Percentiles rank a stretch among this genome's conserved stretches.
These are phyloP conservation scores for Colletotrichum coccodes DNA, from an alignment of 2,329 filamentous ascomycete genomes.

Conservation along the genomic window DNA sequence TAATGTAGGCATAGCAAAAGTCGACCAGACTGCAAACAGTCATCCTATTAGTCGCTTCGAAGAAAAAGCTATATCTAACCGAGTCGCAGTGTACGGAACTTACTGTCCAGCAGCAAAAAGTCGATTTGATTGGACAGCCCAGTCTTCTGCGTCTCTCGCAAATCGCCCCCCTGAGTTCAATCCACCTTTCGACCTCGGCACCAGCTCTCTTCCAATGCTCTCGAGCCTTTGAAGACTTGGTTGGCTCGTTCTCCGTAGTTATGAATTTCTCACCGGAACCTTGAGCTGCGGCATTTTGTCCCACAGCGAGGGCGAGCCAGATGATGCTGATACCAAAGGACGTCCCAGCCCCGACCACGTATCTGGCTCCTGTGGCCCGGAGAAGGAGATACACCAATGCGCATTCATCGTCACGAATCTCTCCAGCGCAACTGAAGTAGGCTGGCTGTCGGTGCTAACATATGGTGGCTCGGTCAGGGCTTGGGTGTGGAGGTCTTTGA, in stretches of 20 bases:
- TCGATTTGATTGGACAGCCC: slow-evolving; percentile 61
- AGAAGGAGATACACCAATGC: slow-evolving; percentile 65
- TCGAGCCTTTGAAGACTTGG: slow-evolving; percentile 62
- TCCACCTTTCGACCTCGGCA: slow-evolving; percentile 55
- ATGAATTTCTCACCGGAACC: slow-evolving; percentile 56
- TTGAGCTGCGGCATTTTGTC: slow-evolving; percentile 50
- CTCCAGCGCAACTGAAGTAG: slow-evolving; percentile 42
- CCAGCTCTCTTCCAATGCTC: slow-evolving; percentile 64
- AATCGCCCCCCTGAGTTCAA: slow-evolving; percentile 67
- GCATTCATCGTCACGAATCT: slow-evolving; percentile 71
- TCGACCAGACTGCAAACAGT: slow-evolving; percentile 61
- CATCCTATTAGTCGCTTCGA: neutral
- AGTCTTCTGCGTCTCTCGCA: slow-evolving; percentile 61
- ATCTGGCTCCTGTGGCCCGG: slow-evolving; percentile 56
- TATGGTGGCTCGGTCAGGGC: slow-evolving; percentile 43
- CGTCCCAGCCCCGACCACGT: slow-evolving; percentile 69
- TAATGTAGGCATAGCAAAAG: slow-evolving; percentile 62
- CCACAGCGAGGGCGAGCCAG: slow-evolving; percentile 68
- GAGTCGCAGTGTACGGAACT: slow-evolving; percentile 40
- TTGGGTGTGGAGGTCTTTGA: slow-evolving; percentile 42
- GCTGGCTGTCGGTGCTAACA: slow-evolving; percentile 39
- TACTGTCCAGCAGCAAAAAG: slow-evolving; percentile 69
- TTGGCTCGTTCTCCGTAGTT: slow-evolving; percentile 68
- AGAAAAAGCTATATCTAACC: neutral
- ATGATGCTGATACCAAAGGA: slow-evolving; percentile 71